Conservation (phyloP, 169 alveolate genomes). For the Cryptosporidium sp. region DNA sequence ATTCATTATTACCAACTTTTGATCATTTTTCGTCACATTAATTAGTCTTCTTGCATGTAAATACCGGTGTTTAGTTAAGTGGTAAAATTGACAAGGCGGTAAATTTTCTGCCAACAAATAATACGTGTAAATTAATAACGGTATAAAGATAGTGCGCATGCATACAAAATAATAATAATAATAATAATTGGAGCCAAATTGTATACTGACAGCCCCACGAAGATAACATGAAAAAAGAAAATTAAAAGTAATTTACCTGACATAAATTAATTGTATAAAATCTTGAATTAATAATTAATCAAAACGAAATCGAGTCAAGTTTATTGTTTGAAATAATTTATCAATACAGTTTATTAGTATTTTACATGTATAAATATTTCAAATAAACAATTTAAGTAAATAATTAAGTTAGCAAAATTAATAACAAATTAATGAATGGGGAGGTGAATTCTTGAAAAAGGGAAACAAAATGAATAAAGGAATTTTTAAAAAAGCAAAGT, state of each 20-base stretch:
- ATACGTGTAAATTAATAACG: conserved; percentile 22
- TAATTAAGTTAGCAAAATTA: background rate
- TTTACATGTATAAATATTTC: background rate
- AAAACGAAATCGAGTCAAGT: background rate
- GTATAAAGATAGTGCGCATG: conserved; percentile 38
- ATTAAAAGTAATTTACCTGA: conserved; percentile 34
- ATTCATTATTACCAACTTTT: background rate
- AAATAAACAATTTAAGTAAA: background rate
- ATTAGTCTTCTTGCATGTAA: background rate
- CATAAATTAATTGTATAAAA: background rate
- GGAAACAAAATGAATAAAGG: background rate
- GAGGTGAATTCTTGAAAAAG: background rate
- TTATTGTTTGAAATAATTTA: background rate
- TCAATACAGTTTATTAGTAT: no score
- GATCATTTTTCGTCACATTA: background rate
- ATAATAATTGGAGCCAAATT: conserved; percentile 25
- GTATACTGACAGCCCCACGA: conserved; percentile 45
- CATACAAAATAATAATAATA: background rate
- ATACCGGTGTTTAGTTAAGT: background rate
- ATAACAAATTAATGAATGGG: background rate
- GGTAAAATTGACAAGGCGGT: conserved; percentile 23
- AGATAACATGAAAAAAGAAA: conserved; percentile 11
- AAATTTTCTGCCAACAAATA: background rate
- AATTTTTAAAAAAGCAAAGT: background rate
- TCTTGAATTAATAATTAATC: background rate